Evolutionary conservation across 2,329 filamentous ascomycete genomes (phyloP).

Genomic region (Cadophora luteo-olivacea): DNA sequence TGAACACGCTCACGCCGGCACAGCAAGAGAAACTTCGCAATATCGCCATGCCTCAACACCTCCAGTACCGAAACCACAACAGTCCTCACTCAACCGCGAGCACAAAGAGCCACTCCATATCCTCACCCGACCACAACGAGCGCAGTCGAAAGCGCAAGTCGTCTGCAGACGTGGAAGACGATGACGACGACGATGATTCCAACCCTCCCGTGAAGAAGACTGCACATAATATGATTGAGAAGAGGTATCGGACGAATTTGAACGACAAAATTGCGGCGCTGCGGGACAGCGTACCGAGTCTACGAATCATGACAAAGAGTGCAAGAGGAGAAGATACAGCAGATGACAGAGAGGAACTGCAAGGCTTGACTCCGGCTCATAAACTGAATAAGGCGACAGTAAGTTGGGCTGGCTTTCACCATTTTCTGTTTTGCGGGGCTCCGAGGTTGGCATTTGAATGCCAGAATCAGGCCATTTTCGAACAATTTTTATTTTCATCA

Average conservation of each 20-base stretch:
- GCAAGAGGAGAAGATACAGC: constrained; percentile 71
- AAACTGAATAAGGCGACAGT: constrained; percentile 98
- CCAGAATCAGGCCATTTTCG: constrained; percentile 3
- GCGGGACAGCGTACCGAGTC: constrained; percentile 87
- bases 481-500: neutral
- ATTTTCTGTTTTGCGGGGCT: neutral
- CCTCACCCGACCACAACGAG: constrained; percentile 62
- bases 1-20: constrained; percentile 59
- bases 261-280: constrained; percentile 97
- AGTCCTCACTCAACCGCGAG: constrained; percentile 63
- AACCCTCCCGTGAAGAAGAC: constrained; percentile 80
- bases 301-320: constrained; percentile 82
- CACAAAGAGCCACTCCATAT: constrained; percentile 54
- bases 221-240: constrained; percentile 98
- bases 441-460: neutral
- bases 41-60: constrained; percentile 69
- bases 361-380: constrained; percentile 85
- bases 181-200: constrained; percentile 64
- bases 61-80: constrained; percentile 56
- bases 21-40: constrained; percentile 66
- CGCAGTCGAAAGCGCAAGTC: constrained; percentile 72
- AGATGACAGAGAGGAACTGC: constrained; percentile 79
- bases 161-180: constrained; percentile 65
- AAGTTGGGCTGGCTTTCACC: constrained; percentile 35
- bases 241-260: constrained; percentile 92